Evolutionary conservation across 1,139 yeast genomes (phyloP), one percentile per base, ranked within the genome.

Genomic region (Suhomyces maxii): DNA sequence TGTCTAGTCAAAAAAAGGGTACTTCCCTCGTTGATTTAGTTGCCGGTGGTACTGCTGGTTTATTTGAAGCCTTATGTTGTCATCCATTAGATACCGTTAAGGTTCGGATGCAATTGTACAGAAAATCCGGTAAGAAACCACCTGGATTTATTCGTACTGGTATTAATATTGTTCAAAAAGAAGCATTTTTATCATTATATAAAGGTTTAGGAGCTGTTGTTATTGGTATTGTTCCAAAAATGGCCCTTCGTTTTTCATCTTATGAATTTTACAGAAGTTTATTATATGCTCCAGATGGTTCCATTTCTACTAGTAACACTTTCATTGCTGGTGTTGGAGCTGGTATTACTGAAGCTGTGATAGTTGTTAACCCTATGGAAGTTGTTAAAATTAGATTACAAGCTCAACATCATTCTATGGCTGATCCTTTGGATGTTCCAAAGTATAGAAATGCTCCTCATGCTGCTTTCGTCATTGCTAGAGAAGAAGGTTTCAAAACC

Each of bases 21-120:
- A 71, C 64, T 49, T 65, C 76, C 37, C 82, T 86, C 36, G 80
- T 88, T 51, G 96, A 90, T 66, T 79, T 91, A 60, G 76, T 90
- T 46, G 95, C 98, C 40, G 99, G 99, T 57, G 99, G 99, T 61
- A 85, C 95, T 11, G 99, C 99, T 14, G 99, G 99, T 51, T 77
- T 91, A 52, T 89, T 90, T 65, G 99, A 93, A 73, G 99, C 98
- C 18, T 78, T 93, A 55, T 84, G 95, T 66, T 93, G 99, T 69
- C 99, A 93, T 67, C 98, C 98, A 11, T 79, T 91, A 61, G 93
- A 86, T 61, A 93, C 99, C 41, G 89, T 93, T 66, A 93, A 93
- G 71, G 99, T 93, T 53, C 82, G 98, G 65, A 91, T 91, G 98
- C 98, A 91, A 69, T 80, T 91, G 59, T 84, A 86, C 63, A 79